phyloP scores from a whole-genome alignment of 1,284 basidiomycete genomes.

The Trametes sp. region DNA sequence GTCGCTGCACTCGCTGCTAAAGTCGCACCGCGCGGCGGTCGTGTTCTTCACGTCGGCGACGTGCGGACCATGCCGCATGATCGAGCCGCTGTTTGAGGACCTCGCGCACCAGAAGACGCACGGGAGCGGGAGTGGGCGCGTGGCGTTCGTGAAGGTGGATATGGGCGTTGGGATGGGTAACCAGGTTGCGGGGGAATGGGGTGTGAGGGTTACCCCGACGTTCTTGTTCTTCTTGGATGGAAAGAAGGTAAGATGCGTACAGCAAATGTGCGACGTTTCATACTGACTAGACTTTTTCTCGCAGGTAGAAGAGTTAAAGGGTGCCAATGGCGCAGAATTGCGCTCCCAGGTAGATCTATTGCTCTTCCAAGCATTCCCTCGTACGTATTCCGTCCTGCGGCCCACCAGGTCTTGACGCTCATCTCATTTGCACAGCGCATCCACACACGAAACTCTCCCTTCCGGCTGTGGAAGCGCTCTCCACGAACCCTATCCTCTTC shows the following conservation, averaged over 20 bases:
- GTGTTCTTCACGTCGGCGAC: constrained; percentile 73
- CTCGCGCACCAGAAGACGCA: constrained; percentile 53
- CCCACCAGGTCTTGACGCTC: background rate
- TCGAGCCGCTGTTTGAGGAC: constrained; percentile 69
- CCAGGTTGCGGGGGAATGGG: constrained; percentile 67
- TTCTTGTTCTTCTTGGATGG: constrained; percentile 86
- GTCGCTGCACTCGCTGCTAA: constrained; percentile 59
- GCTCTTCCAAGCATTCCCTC: constrained; percentile 78
- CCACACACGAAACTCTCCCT: constrained; percentile 72
- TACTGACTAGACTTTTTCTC: background rate
- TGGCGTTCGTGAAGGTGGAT: constrained; percentile 85
- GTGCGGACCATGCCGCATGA: constrained; percentile 68
- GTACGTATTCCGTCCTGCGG: constrained; percentile 52
- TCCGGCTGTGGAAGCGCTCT: constrained; percentile 68
- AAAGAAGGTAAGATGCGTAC: constrained; percentile 59
- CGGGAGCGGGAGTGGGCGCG: constrained; percentile 43
- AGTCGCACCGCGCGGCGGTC: constrained; percentile 59
- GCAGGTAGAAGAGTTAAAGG: constrained; percentile 76
- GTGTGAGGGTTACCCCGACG: constrained; percentile 83
- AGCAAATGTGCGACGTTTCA: background rate
- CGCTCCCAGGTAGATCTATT: constrained; percentile 75
- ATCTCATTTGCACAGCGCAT: constrained; percentile 60
- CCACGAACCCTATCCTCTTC: constrained; percentile 80
- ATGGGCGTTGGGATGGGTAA: constrained; percentile 70
- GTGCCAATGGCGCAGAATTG: constrained; percentile 72